Evolutionary conservation across 768 basidiomycete species (phyloP).

Genomic region (Hebeloma cylindrosporum): DNA sequence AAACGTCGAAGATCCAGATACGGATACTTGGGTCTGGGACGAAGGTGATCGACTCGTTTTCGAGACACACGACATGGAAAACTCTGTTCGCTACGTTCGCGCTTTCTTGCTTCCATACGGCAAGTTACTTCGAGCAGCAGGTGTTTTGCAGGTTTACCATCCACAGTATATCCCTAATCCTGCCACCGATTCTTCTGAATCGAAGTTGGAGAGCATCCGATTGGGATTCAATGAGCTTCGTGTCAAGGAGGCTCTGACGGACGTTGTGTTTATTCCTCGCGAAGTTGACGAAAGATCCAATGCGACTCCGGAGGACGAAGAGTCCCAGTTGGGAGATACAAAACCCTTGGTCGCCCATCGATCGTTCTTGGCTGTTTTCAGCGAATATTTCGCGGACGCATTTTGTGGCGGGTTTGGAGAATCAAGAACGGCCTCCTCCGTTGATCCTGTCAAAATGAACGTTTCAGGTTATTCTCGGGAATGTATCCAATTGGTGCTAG

Average conservation of each 20-base stretch:
- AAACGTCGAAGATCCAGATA: slow-evolving; percentile 42
- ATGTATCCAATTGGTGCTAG: slow-evolving; percentile 29
- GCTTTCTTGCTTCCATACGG: slow-evolving; percentile 34
- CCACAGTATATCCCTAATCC: slow-evolving; percentile 16
- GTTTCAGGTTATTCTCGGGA: slow-evolving; percentile 16
- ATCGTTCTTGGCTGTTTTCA: slow-evolving; percentile 35
- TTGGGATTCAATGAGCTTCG: slow-evolving; percentile 36
- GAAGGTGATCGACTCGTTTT: slow-evolving; percentile 40
- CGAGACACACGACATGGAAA: slow-evolving; percentile 30
- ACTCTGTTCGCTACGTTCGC: slow-evolving; percentile 29
- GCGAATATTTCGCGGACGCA: slow-evolving; percentile 30
- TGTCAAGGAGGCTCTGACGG: slow-evolving; percentile 29
- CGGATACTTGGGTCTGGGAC: slow-evolving; percentile 40
- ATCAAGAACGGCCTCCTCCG: slow-evolving; percentile 14
- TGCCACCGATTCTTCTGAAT: background rate
- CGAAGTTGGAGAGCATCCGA: slow-evolving; percentile 21
- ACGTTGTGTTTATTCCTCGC: slow-evolving; percentile 34
- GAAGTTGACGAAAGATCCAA: slow-evolving; percentile 15
- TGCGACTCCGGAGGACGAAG: slow-evolving; percentile 4
- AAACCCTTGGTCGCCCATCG: slow-evolving; percentile 46
- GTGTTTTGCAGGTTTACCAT: slow-evolving; percentile 29
- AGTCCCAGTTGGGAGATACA: slow-evolving; percentile 22
- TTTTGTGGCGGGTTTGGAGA: slow-evolving; percentile 30
- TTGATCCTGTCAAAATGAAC: slow-evolving; percentile 10
- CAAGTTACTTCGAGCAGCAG: slow-evolving; percentile 32